A percentile compares a stretch with the other conserved stretches of the same genome.
Evolutionary conservation across 306 rosid genomes (phyloP).

Genomic region (Mimosa pudica): DNA sequence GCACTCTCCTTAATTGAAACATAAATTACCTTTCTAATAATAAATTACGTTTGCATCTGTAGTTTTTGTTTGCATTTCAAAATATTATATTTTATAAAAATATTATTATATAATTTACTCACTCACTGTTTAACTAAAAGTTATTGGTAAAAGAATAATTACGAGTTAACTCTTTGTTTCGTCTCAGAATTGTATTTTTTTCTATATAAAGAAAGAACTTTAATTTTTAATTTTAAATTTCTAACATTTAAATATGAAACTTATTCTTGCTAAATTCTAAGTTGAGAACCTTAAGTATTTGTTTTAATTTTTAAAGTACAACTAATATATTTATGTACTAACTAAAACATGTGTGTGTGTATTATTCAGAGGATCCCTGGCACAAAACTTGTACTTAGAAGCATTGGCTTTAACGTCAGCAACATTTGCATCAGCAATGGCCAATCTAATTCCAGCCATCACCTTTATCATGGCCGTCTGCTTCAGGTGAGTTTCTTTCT

Average conservation of each 20-base stretch:
- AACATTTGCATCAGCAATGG: constrained; percentile 66
- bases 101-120: background rate
- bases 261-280: background rate
- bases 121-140: too few species aligned
- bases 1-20: too few species aligned
- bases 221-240: background rate
- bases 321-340: background rate
- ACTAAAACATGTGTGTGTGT: background rate
- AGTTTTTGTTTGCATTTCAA: too few species aligned
- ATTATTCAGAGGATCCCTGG: constrained; percentile 54
- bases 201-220: background rate
- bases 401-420: constrained; percentile 62
- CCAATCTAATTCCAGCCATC: constrained; percentile 64
- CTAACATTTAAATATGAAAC: background rate
- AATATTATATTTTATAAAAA: too few species aligned
- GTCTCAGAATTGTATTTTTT: too few species aligned
- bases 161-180: background rate
- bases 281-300: too few species aligned
- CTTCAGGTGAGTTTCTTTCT: constrained; percentile 40
- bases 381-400: constrained; percentile 62
- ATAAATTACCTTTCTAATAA: too few species aligned
- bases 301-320: too few species aligned
- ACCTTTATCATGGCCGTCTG: constrained; percentile 65
- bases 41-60: too few species aligned
- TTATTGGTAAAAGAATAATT: background rate